phyloP scores from a whole-genome alignment of 2,329 filamentous ascomycete species.

The Penicillium griseofulvum region DNA sequence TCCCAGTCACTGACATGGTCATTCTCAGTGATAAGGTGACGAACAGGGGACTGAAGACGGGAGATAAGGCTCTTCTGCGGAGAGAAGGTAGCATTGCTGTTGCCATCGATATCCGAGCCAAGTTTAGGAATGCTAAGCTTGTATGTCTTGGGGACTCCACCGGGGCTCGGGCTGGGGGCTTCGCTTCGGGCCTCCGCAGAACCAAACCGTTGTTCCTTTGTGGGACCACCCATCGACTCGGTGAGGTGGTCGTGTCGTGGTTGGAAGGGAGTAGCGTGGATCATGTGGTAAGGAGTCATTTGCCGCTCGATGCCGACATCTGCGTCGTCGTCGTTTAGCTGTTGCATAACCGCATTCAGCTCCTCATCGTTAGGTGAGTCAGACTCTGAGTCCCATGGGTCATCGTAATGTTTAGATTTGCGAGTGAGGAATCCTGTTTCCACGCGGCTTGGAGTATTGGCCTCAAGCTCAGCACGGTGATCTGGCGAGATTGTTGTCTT shows the following conservation, averaged over 20 bases:
- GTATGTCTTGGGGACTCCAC: conserved; percentile 50
- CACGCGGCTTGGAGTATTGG: neutral
- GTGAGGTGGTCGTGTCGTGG: conserved; percentile 17
- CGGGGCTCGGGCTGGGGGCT: conserved; percentile 70
- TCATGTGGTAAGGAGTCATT: conserved; percentile 31
- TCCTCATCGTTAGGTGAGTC: conserved; percentile 57
- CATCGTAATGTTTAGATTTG: conserved; percentile 1
- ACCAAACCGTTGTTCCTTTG: conserved; percentile 54
- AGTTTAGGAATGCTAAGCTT: conserved; percentile 46
- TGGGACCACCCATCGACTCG: conserved; percentile 47
- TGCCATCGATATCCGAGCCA: conserved; percentile 33
- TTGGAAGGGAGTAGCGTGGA: conserved; percentile 10
- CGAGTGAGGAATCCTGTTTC: neutral
- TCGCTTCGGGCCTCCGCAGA: conserved; percentile 61
- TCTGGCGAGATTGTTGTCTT: conserved; percentile 15
- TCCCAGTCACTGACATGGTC: conserved; percentile 88
- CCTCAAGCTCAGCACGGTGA: conserved; percentile 3
- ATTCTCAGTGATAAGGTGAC: conserved; percentile 60
- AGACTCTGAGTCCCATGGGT: conserved; percentile 22
- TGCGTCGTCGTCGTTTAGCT: conserved; percentile 70
- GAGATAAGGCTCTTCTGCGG: conserved; percentile 63
- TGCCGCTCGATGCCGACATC: conserved; percentile 70
- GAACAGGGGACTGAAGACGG: conserved; percentile 54
- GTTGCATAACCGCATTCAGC: conserved; percentile 88
- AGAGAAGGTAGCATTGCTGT: conserved; percentile 52